Evolutionary conservation across 1,284 basidiomycete species (phyloP), one percentile per base, ranked within the genome.

Genomic region (Flammula alnicola): DNA sequence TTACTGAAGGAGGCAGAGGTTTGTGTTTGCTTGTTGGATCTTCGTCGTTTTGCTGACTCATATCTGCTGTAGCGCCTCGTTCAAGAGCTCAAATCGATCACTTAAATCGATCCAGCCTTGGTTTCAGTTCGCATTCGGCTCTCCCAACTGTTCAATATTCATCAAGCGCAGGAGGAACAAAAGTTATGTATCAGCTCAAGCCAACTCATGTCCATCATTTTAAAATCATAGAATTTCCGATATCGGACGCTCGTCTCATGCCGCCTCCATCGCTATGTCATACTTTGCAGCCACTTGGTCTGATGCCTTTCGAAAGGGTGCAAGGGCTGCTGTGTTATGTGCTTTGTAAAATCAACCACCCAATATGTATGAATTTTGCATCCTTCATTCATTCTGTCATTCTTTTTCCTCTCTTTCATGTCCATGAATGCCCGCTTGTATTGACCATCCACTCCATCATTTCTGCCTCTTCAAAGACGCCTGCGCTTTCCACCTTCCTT

Each of bases 1-100:
- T 56, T 79, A 17, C 47, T 71, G 52, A 70, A 68, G 55, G 78
- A 80, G 58, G 81, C 79, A 26, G 71, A 77, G 71, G 81, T 83
- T 41, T 5, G 49, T 46, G 12, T 3, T n/a, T 17, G 3, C 1
- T 14, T 9, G 5, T 32, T 27, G 1, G 17, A 9, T 16, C 9
- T 14, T 44, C 1, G 19, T 32, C 1, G 8, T 25, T 7, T 10
- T 35, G 36, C 14, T 51, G 14, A 44, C 35, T 20, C 1, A 16
- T n/a, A 3, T 41, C 14, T 20, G 4, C 32, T 22, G 11, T 30
- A 58, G 57, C 49, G 54, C 17, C 52, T 58, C 20, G 57, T 58
- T 7, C 47, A 47, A 43, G 57, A 58, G 31, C 52, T 58, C 12
- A 54, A 50, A 38, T 23, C 26, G n/a, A n/a, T n/a, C n/a, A n/a